Evolutionary conservation across 805 yeast species (phyloP).

Genomic region (Starmerella floricola): DNA sequence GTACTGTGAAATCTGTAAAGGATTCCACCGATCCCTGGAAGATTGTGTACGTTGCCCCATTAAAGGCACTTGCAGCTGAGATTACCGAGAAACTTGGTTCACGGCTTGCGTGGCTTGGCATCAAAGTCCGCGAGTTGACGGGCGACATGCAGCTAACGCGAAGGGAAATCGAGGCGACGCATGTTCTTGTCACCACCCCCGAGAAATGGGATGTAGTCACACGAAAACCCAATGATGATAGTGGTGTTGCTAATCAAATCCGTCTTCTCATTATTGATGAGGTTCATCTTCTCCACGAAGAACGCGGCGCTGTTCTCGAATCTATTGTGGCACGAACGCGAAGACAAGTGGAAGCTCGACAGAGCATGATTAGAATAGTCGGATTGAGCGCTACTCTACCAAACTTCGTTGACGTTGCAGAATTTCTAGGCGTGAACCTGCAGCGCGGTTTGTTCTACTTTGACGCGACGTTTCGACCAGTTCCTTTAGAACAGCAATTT

Average conservation of each 20-base stretch:
- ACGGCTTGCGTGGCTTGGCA: slow-evolving; percentile 72
- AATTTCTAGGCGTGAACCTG: slow-evolving; percentile 75
- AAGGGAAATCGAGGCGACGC: slow-evolving; percentile 68
- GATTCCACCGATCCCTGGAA: slow-evolving; percentile 65
- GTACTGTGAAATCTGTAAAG: slow-evolving; percentile 41
- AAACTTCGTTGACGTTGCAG: slow-evolving; percentile 85
- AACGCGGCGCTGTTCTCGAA: slow-evolving; percentile 94
- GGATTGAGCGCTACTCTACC: slow-evolving; percentile 93
- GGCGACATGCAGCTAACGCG: slow-evolving; percentile 91
- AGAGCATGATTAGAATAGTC: slow-evolving; percentile 83
- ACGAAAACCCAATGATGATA: slow-evolving; percentile 80
- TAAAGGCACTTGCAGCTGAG: slow-evolving; percentile 92
- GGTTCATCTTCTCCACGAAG: slow-evolving; percentile 93
- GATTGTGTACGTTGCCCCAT: slow-evolving; percentile 83
- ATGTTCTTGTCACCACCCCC: slow-evolving; percentile 85
- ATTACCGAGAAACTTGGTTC: slow-evolving; percentile 79
- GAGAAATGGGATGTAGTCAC: slow-evolving; percentile 98
- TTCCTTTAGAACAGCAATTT: slow-evolving; percentile 79
- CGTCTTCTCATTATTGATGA: slow-evolving; percentile 85
- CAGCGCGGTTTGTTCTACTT: slow-evolving; percentile 88
- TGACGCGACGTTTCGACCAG: slow-evolving; percentile 86
- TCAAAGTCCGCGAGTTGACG: slow-evolving; percentile 75
- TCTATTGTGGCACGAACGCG: slow-evolving; percentile 88
- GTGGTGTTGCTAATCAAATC: slow-evolving; percentile 71
- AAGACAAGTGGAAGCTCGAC: slow-evolving; percentile 88